Evolutionary conservation across 176 grass and related monocot genomes (phyloP).

Genomic region (Hordeum marinum): DNA sequence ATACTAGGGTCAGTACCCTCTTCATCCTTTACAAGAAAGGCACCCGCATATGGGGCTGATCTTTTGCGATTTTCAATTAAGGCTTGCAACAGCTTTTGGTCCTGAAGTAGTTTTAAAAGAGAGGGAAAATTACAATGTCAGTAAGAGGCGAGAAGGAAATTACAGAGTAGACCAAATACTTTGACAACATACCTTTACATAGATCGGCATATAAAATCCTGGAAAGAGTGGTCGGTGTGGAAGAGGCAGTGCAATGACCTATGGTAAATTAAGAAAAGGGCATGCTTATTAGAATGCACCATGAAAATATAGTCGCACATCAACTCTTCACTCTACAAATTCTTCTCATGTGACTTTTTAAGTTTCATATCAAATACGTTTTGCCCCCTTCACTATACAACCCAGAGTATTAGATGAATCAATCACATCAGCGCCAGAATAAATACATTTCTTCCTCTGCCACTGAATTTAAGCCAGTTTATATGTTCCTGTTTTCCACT

Average conservation of each 20-base stretch:
- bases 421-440: background rate
- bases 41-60: conserved; percentile 71
- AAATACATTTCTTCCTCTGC: background rate
- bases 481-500: background rate
- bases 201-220: conserved; percentile 96
- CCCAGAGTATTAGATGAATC: background rate
- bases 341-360: background rate
- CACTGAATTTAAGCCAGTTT: background rate
- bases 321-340: background rate
- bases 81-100: conserved; percentile 70
- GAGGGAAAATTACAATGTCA: background rate
- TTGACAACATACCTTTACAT: conserved; percentile 68
- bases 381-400: background rate
- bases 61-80: conserved; percentile 87
- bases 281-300: conserved; percentile 8
- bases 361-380: background rate
- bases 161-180: background rate
- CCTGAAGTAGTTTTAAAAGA: conserved; percentile 41
- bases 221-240: conserved; percentile 95
- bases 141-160: background rate
- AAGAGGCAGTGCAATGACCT: conserved; percentile 94
- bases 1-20: conserved; percentile 60
- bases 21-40: conserved; percentile 95
- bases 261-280: conserved; percentile 18
- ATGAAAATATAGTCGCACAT: background rate